Percentiles rank a stretch among this genome's conserved stretches.
Conservation (phyloP, 2,329 filamentous ascomycete species). For the Drechslerella stenobrocha region DNA sequence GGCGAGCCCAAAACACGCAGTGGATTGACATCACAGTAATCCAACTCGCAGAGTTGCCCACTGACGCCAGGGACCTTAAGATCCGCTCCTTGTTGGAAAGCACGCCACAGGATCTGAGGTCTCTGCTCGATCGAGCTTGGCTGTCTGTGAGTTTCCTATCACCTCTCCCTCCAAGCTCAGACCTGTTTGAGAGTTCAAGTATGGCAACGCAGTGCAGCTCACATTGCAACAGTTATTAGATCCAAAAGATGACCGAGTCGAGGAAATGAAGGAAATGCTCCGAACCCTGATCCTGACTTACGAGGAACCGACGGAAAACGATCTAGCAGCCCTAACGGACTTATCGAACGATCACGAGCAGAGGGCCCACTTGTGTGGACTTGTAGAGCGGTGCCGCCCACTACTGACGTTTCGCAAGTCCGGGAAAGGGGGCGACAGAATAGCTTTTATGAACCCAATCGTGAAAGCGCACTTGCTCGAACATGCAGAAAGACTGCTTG, state of each 20-base stretch:
- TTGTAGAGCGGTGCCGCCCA: slow-evolving; percentile 57
- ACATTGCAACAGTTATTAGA: slow-evolving; percentile 53
- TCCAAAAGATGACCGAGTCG: slow-evolving; percentile 53
- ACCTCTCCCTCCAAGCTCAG: neutral
- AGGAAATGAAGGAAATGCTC: slow-evolving; percentile 58
- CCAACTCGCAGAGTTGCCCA: slow-evolving; percentile 57
- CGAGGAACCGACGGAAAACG: slow-evolving; percentile 56
- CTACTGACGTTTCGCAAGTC: slow-evolving; percentile 53
- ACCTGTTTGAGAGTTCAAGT: neutral
- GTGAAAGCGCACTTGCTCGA: slow-evolving; percentile 57
- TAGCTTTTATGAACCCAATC: slow-evolving; percentile 55
- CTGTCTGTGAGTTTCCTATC: slow-evolving; percentile 27
- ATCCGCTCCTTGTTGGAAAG: slow-evolving; percentile 57
- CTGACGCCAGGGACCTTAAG: slow-evolving; percentile 56
- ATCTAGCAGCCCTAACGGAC: slow-evolving; percentile 56
- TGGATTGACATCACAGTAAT: slow-evolving; percentile 59
- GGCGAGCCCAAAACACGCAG: slow-evolving; percentile 57
- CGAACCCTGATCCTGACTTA: slow-evolving; percentile 57
- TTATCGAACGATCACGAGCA: slow-evolving; percentile 54
- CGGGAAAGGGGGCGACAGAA: slow-evolving; percentile 48
- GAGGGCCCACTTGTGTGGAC: slow-evolving; percentile 54
- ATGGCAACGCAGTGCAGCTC: neutral
- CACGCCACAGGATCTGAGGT: slow-evolving; percentile 56
- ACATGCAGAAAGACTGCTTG: slow-evolving; percentile 55
- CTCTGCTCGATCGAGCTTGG: slow-evolving; percentile 57